Base-by-base conservation (phyloP, 1,139 yeast species). In the Hansenula anomala region DNA sequence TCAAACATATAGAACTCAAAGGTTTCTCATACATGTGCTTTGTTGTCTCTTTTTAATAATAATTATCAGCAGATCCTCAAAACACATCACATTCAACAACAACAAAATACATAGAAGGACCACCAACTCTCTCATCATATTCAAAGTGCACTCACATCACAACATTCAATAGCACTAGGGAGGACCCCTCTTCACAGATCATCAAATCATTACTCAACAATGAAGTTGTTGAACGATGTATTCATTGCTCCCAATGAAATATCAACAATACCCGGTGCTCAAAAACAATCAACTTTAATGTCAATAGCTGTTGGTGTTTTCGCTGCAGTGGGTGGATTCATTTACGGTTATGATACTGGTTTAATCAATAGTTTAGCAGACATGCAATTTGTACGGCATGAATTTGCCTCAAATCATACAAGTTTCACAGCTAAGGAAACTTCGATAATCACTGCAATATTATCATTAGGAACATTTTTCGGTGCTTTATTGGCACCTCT, bases 281-380 rank as follows among this genome's bases (percentile, higher is more conserved):
- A 45, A 32, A 37, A 33, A 24, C 56, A 49, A 39, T 75, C 83
- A 2, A 71, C 79, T 6, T 61, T 66, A 36, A 76, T 81, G 65
- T 86, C 89, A 13, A 59, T 81, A 32, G 62, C 72, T 14, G 88
- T 84, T 7, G 92, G 92, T 42, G 54, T 78, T 26, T 79, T 83
- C 41, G 89, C 90, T 9, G 92, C 94, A 16, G 73, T 82, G 17
- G 94, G 94, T 30, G 95, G 94, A 0, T 84, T 85, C 59, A 65
- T 85, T 37, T 85, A 82, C 55, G 95, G 95, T 2, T 84, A 83
- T 56, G 95, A 86, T 59, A 87, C 95, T 1, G 94, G 95, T 4
- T 66, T 84, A 36, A 80, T 83, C 39, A 85, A 85, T 58, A 84
- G 82, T 48, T 65, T 85, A 10, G 60, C 81, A 40, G 88, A 82